Evolutionary conservation across 345 rosid genomes (phyloP), one percentile per base, ranked within the genome.

Genomic region (Brassica rapa): DNA sequence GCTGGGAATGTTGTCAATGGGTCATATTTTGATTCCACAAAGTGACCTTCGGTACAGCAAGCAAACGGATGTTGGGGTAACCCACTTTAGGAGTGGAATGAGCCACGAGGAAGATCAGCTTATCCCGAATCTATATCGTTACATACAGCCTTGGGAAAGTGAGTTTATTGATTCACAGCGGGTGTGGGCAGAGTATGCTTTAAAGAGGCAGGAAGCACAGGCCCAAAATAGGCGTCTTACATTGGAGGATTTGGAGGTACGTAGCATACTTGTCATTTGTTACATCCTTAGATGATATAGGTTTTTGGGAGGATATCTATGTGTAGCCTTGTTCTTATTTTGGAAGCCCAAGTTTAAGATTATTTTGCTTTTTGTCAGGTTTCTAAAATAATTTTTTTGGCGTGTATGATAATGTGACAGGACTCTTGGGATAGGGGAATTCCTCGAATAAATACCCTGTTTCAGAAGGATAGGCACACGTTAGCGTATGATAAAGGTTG

Each of bases 371-470:
- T 55, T 19, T 69, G 66, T 41, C 29, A 16, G 23, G 53, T 46
- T 67, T 73, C 70, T 49, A 27, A 39, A 55, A 15, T 16, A 33
- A n/a, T 16, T 49, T 25, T 15, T 67, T 51, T 51, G 51, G 21
- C 8, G 23, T 80, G 60, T 53, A 63, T 68, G 6, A 68, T 25
- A 27, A 16, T 61, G 2, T 70, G 61, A 74, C 91, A 95, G 99
- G 98, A 96, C 86, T 96, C 99, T n/a, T 96, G 98, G 99, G 99
- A 96, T 82, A 90, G 98, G 84, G 99, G 98, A 53, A 96, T 96
- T 83, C 99, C 99, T 30, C 98, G 99, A 61, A 96, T 96, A 43
- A 96, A 96, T 83, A 96, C 99, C 8, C 81, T 96, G 82, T 96
- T 96, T 73, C 99, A 96, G 86, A 96, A 96, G 84, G 98, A 96